Percentiles rank a stretch among this genome's conserved stretches.
Evolutionary conservation across 164 flowering plant species (phyloP).

Genomic region (Berberis thunbergii): DNA sequence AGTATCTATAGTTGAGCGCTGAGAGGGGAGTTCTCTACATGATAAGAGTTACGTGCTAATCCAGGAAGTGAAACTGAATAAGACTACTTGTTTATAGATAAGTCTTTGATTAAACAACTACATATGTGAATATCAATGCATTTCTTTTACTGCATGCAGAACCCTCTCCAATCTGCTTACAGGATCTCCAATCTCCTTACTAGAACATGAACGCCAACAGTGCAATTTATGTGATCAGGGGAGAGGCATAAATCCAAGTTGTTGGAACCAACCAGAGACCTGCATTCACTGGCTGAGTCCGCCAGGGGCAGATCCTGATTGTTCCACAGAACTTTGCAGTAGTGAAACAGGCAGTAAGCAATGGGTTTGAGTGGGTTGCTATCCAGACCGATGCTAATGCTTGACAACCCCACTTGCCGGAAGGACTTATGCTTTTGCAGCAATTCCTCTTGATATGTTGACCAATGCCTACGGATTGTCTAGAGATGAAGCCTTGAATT

Average conservation of each 20-base stretch:
- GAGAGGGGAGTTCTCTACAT: slow-evolving; percentile 41
- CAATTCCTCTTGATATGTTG: slow-evolving; percentile 28
- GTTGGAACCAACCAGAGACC: slow-evolving; percentile 17
- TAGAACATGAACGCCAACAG: slow-evolving; percentile 49
- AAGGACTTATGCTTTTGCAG: slow-evolving; percentile 26
- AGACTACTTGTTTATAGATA: no score
- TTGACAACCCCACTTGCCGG: slow-evolving; percentile 26
- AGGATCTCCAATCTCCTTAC: slow-evolving; percentile 34
- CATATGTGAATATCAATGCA: no score
- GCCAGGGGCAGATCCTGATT: slow-evolving; percentile 26
- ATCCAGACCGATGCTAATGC: slow-evolving; percentile 29
- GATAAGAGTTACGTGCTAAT: slow-evolving; percentile 14
- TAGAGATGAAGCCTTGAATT: slow-evolving; percentile 20
- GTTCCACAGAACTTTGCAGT: slow-evolving; percentile 35
- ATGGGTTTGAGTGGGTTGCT: slow-evolving; percentile 34
- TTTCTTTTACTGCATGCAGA: slow-evolving; percentile 21
- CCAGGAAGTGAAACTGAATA: background rate
- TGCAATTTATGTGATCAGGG: slow-evolving; percentile 37
- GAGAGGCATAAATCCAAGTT: slow-evolving; percentile 33
- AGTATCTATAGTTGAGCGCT: slow-evolving; percentile 37
- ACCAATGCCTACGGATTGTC: slow-evolving; percentile 26
- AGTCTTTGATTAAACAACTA: no score
- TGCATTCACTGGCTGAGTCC: slow-evolving; percentile 22
- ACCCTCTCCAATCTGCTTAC: slow-evolving; percentile 46
- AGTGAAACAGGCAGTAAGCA: slow-evolving; percentile 20